These are phyloP conservation scores for Uncinocarpus reesii DNA, from an alignment of 2,329 filamentous ascomycete genomes.

Conservation along the genomic window DNA sequence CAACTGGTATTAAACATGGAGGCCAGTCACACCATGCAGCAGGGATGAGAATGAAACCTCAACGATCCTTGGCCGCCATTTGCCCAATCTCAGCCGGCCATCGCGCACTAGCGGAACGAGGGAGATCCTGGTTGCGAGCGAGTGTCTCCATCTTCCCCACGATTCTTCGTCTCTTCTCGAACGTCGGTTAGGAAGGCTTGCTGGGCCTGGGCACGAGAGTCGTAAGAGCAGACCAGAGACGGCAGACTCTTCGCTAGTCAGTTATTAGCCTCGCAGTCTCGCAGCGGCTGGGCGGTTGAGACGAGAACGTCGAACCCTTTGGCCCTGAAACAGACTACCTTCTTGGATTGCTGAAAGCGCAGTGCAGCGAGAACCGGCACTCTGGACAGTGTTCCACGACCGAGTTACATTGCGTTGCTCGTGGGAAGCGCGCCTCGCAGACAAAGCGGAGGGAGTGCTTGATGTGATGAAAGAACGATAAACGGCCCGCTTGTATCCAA, in stretches of 20 bases:
- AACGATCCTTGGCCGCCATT: background rate
- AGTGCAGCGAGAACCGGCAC: background rate
- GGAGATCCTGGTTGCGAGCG: background rate
- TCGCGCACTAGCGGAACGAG: conserved; percentile 5
- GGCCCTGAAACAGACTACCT: conserved; percentile 2
- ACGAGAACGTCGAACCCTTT: too few species aligned
- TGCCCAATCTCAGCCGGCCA: conserved; percentile 3
- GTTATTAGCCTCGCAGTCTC: too few species aligned
- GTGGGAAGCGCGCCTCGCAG: too few species aligned
- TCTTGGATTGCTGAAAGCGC: background rate
- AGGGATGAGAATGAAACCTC: conserved; percentile 10
- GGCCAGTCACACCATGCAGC: conserved; percentile 5
- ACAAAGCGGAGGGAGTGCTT: too few species aligned
- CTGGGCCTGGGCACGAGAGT: background rate
- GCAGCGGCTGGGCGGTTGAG: too few species aligned
- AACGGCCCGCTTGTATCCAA: too few species aligned
- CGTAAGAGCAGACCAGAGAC: too few species aligned
- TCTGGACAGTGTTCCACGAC: background rate
- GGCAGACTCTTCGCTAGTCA: too few species aligned
- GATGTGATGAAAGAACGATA: too few species aligned
- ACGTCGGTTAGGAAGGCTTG: conserved; percentile 5
- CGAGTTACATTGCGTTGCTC: background rate
- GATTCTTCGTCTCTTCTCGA: conserved; percentile 11
- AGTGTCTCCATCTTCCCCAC: conserved; percentile 6
- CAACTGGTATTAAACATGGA: background rate